Conservation (phyloP, 139 green algal genomes). For the Ostreobium quekettii region DNA sequence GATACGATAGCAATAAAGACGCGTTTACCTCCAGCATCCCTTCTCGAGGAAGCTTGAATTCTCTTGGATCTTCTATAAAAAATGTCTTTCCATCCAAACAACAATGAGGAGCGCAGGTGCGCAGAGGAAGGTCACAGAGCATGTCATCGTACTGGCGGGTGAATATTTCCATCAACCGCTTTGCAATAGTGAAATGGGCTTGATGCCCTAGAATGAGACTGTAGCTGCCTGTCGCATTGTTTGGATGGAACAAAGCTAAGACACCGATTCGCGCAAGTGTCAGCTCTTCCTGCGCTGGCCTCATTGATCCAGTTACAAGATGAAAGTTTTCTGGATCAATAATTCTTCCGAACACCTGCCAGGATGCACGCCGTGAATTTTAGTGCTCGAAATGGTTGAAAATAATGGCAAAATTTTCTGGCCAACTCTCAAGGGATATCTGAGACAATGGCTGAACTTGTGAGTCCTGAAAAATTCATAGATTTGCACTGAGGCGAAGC, state of each 20-base stretch:
- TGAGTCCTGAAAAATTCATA: too few species aligned
- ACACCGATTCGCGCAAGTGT: constrained; percentile 8
- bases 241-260: constrained; percentile 12
- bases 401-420: too few species aligned
- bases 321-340: constrained; percentile 17
- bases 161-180: constrained; percentile 14
- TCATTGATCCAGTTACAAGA: background rate
- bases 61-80: constrained; percentile 4
- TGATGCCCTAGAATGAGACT: constrained; percentile 16
- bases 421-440: too few species aligned
- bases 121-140: constrained; percentile 3
- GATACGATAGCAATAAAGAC: too few species aligned
- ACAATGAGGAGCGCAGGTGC: constrained; percentile 1
- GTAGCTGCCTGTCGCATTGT: constrained; percentile 15
- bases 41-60: constrained; percentile 8
- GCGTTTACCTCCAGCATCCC: constrained; percentile 15
- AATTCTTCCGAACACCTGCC: constrained; percentile 17
- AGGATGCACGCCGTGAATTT: too few species aligned
- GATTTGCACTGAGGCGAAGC: too few species aligned
- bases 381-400: too few species aligned
- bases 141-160: constrained; percentile 1
- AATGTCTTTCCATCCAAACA: constrained; percentile 3
- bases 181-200: constrained; percentile 16
- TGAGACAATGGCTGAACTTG: too few species aligned
- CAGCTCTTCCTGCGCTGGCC: background rate